These are phyloP conservation scores for Sclerotinia trifoliorum DNA, from an alignment of 2,329 filamentous ascomycete genomes.

Conservation along the genomic window DNA sequence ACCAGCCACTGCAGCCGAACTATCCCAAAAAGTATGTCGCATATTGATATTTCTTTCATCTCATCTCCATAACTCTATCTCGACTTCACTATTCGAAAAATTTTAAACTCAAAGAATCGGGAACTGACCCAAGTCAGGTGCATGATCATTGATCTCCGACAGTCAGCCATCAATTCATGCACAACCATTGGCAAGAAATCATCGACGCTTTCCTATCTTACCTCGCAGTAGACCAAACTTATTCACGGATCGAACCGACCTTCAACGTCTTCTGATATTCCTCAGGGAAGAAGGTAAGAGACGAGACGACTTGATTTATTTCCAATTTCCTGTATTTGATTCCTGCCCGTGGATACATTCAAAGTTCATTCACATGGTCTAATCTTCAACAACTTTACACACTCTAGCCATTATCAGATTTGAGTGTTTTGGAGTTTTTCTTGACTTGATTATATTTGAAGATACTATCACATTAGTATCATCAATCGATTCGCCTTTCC, in stretches of 20 bases:
- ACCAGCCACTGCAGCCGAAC: neutral
- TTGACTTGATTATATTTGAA: neutral
- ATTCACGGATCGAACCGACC: slow-evolving; percentile 2
- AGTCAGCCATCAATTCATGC: slow-evolving; percentile 29
- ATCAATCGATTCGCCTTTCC: neutral
- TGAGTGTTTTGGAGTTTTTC: neutral
- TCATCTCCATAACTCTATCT: slow-evolving; percentile 25
- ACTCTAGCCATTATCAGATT: neutral
- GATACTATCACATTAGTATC: neutral
- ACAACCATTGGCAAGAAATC: neutral
- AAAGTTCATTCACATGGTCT: neutral
- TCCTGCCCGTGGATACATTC: neutral
- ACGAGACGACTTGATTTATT: neutral
- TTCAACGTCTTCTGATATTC: slow-evolving; percentile 12
- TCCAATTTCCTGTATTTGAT: neutral
- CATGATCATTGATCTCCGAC: slow-evolving; percentile 24
- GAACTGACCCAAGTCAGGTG: slow-evolving; percentile 17
- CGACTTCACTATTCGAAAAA: slow-evolving; percentile 25
- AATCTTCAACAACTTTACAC: neutral
- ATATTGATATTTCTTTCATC: neutral
- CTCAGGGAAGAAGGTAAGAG: neutral
- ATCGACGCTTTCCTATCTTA: neutral
- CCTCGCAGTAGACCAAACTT: slow-evolving; percentile 2
- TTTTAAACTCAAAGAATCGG: neutral
- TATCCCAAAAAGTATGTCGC: neutral